These are phyloP conservation scores for Trypanosoma brucei DNA, from an alignment of 208 protist species.

Conservation along the genomic window DNA sequence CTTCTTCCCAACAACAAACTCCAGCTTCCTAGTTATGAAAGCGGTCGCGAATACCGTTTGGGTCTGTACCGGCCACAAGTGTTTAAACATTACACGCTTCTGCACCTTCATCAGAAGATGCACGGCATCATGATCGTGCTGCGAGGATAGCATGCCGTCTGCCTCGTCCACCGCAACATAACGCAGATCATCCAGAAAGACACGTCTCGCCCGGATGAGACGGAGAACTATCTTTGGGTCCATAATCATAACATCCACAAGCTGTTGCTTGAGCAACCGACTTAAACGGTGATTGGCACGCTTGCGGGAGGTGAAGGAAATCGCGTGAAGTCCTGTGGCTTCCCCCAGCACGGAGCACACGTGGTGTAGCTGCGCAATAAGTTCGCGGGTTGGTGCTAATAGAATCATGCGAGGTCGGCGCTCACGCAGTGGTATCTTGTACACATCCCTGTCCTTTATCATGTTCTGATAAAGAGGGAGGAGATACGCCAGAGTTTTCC, in stretches of 20 bases:
- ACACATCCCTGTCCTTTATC: constrained; percentile 83
- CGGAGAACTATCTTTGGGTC: constrained; percentile 63
- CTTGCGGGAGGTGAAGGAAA: constrained; percentile 63
- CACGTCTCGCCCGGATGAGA: constrained; percentile 60
- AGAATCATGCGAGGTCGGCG: constrained; percentile 79
- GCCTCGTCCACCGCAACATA: constrained; percentile 86
- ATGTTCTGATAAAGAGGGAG: constrained; percentile 84
- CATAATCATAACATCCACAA: constrained; percentile 80
- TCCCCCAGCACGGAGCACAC: constrained; percentile 50
- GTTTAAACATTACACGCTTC: constrained; percentile 68
- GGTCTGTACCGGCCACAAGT: constrained; percentile 83
- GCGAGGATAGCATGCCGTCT: constrained; percentile 64
- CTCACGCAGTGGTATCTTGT: constrained; percentile 79
- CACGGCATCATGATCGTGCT: constrained; percentile 77
- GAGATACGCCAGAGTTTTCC: constrained; percentile 82
- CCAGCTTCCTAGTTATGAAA: constrained; percentile 75
- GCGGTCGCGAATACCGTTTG: constrained; percentile 74
- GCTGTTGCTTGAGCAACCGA: constrained; percentile 47
- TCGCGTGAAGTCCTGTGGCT: constrained; percentile 50
- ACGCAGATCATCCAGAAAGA: constrained; percentile 85
- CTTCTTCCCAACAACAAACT: constrained; percentile 57
- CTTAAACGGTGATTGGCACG: constrained; percentile 63
- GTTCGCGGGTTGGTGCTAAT: constrained; percentile 71
- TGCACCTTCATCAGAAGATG: constrained; percentile 73
- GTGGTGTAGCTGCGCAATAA: constrained; percentile 63